A percentile compares a stretch with the other conserved stretches of the same genome.
These are phyloP conservation scores for Taphrina flavorubra DNA, from an alignment of 1,139 yeast genomes.

Conservation along the genomic window DNA sequence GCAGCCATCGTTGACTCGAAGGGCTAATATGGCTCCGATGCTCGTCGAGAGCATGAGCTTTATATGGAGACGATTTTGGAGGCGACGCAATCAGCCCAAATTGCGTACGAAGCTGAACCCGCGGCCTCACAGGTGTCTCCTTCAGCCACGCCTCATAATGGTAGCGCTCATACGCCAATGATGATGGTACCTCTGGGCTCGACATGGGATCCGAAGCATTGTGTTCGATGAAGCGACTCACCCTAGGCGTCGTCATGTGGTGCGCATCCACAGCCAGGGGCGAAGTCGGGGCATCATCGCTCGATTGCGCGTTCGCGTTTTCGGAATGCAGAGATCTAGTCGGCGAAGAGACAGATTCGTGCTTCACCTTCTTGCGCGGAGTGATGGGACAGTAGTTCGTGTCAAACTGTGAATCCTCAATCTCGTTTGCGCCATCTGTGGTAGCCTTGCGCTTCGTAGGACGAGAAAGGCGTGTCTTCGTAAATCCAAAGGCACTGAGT, in stretches of 20 bases:
- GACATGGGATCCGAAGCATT: neutral
- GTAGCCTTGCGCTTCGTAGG: neutral
- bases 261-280: constrained; percentile 6
- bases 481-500: neutral
- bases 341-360: neutral
- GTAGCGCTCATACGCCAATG: constrained; percentile 13
- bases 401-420: constrained; percentile 8
- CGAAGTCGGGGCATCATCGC: constrained; percentile 8
- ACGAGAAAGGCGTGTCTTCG: neutral
- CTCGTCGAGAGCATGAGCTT: neutral
- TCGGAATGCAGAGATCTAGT: neutral
- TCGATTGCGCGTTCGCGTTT: neutral
- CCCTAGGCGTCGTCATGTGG: constrained; percentile 11
- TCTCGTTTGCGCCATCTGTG: neutral
- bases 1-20: neutral
- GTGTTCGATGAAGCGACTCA: constrained; percentile 6
- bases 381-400: neutral
- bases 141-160: neutral
- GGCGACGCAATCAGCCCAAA: neutral
- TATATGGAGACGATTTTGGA: neutral
- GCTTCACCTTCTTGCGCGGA: constrained; percentile 1
- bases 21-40: neutral
- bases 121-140: constrained; percentile 4
- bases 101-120: neutral
- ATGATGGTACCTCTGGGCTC: constrained; percentile 15